Percentiles rank a stretch among this genome's conserved stretches.
These are phyloP conservation scores for Coemansia aciculifera DNA, from an alignment of 192 early-diverging fungal species.

Conservation along the genomic window DNA sequence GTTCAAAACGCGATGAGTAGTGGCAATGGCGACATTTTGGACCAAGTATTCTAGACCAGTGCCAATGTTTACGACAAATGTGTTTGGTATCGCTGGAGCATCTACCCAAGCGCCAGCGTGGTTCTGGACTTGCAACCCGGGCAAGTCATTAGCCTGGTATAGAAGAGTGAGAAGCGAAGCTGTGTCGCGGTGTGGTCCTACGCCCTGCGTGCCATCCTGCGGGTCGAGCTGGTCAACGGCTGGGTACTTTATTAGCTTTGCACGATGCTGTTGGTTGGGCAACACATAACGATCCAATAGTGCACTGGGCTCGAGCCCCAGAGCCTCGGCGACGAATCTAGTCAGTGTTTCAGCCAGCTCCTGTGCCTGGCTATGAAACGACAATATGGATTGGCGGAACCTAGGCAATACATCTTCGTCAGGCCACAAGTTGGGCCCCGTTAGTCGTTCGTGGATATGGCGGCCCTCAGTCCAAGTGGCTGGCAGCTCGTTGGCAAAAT, in stretches of 20 bases:
- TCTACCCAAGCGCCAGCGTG: slow-evolving; percentile 64
- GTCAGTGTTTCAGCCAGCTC: slow-evolving; percentile 52
- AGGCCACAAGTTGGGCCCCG: slow-evolving; percentile 68
- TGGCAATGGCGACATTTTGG: slow-evolving; percentile 55
- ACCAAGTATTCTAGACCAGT: slow-evolving; percentile 62
- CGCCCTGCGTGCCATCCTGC: slow-evolving; percentile 33
- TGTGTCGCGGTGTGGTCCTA: slow-evolving; percentile 58
- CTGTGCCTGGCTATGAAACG: slow-evolving; percentile 44
- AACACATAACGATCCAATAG: slow-evolving; percentile 29
- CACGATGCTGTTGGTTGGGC: slow-evolving; percentile 18
- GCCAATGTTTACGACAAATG: slow-evolving; percentile 69
- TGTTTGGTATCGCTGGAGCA: slow-evolving; percentile 57
- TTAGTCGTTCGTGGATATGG: slow-evolving; percentile 54
- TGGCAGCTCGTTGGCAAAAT: slow-evolving; percentile 57
- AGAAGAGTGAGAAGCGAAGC: slow-evolving; percentile 55
- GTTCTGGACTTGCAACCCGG: slow-evolving; percentile 66
- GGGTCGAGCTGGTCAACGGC: slow-evolving; percentile 22
- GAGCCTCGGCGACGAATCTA: slow-evolving; percentile 52
- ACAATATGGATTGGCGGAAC: slow-evolving; percentile 47
- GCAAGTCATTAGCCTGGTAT: slow-evolving; percentile 58
- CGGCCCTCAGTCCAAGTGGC: slow-evolving; percentile 15
- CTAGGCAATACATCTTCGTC: slow-evolving; percentile 31
- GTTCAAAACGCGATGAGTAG: slow-evolving; percentile 61
- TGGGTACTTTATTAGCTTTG: slow-evolving; percentile 37
- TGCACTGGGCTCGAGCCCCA: slow-evolving; percentile 38